phyloP scores from a whole-genome alignment of 768 basidiomycete genomes.

The Lactarius deliciosus region DNA sequence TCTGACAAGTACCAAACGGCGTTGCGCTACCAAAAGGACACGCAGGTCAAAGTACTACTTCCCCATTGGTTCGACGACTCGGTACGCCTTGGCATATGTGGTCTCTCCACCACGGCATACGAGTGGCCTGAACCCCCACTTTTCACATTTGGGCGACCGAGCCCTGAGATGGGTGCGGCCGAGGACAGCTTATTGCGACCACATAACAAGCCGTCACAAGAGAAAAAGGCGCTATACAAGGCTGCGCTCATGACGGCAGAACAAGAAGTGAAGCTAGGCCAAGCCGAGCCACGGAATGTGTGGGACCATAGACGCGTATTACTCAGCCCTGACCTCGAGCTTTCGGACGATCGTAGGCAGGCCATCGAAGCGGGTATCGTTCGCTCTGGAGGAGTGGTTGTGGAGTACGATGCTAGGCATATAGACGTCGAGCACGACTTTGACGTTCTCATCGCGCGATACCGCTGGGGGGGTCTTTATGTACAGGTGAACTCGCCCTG shows the following conservation, averaged over 20 bases:
- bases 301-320: slow-evolving; percentile 64
- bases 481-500: slow-evolving; percentile 47
- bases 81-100: slow-evolving; percentile 49
- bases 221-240: slow-evolving; percentile 40
- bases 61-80: slow-evolving; percentile 93
- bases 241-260: slow-evolving; percentile 34
- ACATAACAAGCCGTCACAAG: slow-evolving; percentile 37
- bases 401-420: slow-evolving; percentile 41
- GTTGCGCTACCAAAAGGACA: slow-evolving; percentile 57
- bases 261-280: slow-evolving; percentile 27
- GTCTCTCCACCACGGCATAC: slow-evolving; percentile 54
- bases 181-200: slow-evolving; percentile 32
- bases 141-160: slow-evolving; percentile 38
- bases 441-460: slow-evolving; percentile 76
- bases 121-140: slow-evolving; percentile 73
- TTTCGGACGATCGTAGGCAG: slow-evolving; percentile 47
- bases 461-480: slow-evolving; percentile 67
- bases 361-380: slow-evolving; percentile 61
- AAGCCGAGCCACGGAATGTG: slow-evolving; percentile 39
- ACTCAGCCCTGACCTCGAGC: slow-evolving; percentile 57
- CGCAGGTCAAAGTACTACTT: slow-evolving; percentile 66
- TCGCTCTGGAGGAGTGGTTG: slow-evolving; percentile 55
- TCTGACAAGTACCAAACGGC: slow-evolving; percentile 49
- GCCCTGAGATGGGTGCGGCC: slow-evolving; percentile 27
- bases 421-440: slow-evolving; percentile 46